Base-by-base conservation (phyloP, 345 rosid genomes). In the Moricandia moricandioides region DNA sequence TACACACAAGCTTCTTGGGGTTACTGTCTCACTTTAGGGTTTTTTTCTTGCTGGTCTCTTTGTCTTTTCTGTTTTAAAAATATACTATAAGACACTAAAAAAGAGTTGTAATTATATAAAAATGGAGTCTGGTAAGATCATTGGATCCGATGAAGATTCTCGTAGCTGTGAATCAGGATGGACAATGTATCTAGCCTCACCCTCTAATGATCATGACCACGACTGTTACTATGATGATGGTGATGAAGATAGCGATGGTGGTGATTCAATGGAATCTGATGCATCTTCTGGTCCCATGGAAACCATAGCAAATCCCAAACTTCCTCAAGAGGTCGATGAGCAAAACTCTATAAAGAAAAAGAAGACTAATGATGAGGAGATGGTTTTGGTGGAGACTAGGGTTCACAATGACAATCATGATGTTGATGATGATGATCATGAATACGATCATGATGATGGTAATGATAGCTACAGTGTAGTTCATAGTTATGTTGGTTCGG, bases 211-310 rank as follows among this genome's bases (percentile, higher is more conserved):
- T 63, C 75, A 61, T 21, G 66, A 66, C 6, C 40, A 79, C 17
- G 67, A 67, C 9, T 75, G 56, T 71, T 40, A 72, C 47, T 31
- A 67, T 52, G 56, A 72, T 58, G 77, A 62, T 33, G 67, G 47
- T 34, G 62, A 67, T 37, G 74, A 39, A 63, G 75, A 79, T 64
- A 69, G 79, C 26, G n/a, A 58, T 56, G 73, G 69, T 56, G 56
- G 81, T 82, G 95, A 89, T 59, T 89, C 95, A 14, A 86, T 89
- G 95, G 85, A 83, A 33, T 89, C 95, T 29, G 95, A 89, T 79
- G 95, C 95, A 52, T 87, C 91, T 72, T 89, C 95, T 60, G 88
- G 91, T 30, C 91, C 88, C 4, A 72, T 78, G 81, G 78, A 78
- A 67, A 64, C 72, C 27, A 72, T 63, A 5, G 67, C 72, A 34